Conservation (phyloP, 352 stramenopile species). For the Albugo candida region DNA sequence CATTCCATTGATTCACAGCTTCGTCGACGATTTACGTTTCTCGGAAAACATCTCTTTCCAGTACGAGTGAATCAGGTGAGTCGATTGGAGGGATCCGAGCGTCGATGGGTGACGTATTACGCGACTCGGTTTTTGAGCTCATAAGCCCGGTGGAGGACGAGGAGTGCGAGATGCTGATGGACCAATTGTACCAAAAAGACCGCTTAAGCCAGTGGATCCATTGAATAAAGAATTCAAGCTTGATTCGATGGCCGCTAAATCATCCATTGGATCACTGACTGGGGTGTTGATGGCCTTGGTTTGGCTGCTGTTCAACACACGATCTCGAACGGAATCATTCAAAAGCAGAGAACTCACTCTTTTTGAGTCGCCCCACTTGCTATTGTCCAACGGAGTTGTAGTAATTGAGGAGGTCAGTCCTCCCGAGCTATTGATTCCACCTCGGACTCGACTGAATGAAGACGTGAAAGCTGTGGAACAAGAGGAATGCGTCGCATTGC, state of each 20-base stretch:
- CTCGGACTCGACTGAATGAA: neutral
- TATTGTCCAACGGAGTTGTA: slow-evolving; percentile 30
- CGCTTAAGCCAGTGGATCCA: no score
- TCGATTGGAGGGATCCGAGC: no score
- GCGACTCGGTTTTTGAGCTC: no score
- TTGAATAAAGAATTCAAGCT: slow-evolving; percentile 51
- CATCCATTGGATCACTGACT: slow-evolving; percentile 19
- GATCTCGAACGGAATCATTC: neutral
- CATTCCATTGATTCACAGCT: no score
- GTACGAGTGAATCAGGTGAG: no score
- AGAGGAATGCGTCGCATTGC: neutral
- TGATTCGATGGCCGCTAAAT: slow-evolving; percentile 51
- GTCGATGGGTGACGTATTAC: no score
- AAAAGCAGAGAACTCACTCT: neutral
- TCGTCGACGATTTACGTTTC: no score
- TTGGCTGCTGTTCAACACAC: neutral
- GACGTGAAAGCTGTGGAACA: neutral
- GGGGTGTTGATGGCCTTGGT: neutral
- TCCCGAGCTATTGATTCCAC: neutral
- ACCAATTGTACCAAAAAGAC: no score
- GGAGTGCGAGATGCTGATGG: no score
- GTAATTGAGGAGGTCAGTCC: neutral
- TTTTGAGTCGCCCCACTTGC: slow-evolving; percentile 23
- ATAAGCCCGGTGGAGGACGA: no score
- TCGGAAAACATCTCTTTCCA: no score